These are phyloP conservation scores for Boletus reticulatus DNA, from an alignment of 768 basidiomycete genomes.

Conservation along the genomic window DNA sequence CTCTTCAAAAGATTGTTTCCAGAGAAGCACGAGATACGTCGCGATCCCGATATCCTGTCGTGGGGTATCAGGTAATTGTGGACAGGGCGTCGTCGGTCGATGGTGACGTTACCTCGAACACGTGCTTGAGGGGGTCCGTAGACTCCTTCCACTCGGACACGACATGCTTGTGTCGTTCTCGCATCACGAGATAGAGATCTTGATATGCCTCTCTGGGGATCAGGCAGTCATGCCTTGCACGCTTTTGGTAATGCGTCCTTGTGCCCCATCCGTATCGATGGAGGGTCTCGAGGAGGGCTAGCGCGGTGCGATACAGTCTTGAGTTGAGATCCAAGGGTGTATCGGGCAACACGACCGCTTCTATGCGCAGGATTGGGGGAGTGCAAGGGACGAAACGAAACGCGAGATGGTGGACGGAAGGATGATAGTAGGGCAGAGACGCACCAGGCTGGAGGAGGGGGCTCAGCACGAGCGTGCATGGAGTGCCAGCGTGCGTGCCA, in stretches of 20 bases:
- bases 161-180: conserved; percentile 78
- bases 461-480: conserved; percentile 52
- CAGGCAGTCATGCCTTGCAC: conserved; percentile 79
- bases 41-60: conserved; percentile 90
- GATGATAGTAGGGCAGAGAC: conserved; percentile 86
- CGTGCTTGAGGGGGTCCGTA: conserved; percentile 87
- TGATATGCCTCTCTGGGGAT: conserved; percentile 79
- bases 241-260: conserved; percentile 79
- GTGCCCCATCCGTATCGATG: conserved; percentile 90
- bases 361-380: conserved; percentile 23
- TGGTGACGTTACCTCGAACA: conserved; percentile 64
- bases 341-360: conserved; percentile 37
- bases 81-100: neutral
- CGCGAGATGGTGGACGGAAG: conserved; percentile 73
- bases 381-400: conserved; percentile 60
- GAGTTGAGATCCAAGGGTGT: conserved; percentile 51
- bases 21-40: conserved; percentile 87
- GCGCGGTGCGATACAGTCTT: conserved; percentile 75
- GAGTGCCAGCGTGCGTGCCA: conserved; percentile 21
- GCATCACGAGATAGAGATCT: conserved; percentile 85
- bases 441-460: conserved; percentile 48
- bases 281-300: conserved; percentile 77
- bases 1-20: conserved; percentile 67
- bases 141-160: conserved; percentile 74
- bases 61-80: neutral